phyloP scores from a whole-genome alignment of 2,329 filamentous ascomycete genomes.

The Paecilomyces sp. region DNA sequence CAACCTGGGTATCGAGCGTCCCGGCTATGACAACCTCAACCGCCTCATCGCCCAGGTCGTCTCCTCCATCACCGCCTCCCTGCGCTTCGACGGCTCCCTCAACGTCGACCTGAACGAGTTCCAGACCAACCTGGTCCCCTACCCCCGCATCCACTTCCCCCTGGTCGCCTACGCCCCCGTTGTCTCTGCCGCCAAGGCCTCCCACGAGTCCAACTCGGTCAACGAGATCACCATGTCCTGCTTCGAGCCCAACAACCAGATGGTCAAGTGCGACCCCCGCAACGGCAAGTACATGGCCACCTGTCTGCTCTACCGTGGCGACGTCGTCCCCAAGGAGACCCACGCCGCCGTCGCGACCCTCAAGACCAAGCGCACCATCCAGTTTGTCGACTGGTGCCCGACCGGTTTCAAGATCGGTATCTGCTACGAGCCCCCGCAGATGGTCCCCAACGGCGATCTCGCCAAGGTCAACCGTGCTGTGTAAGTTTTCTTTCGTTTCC shows the following conservation, averaged over 20 bases:
- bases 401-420: conserved; percentile 99
- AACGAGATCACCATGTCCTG: conserved; percentile 98
- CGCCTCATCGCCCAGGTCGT: conserved; percentile 98
- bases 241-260: conserved; percentile 99
- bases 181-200: conserved; percentile 88
- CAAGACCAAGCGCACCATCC: conserved; percentile 98
- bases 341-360: conserved; percentile 88
- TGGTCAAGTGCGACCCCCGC: conserved; percentile 98
- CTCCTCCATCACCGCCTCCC: conserved; percentile 95
- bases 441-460: conserved; percentile 92
- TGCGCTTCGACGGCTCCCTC: conserved; percentile 96
- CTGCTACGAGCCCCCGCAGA: conserved; percentile 96
- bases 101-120: conserved; percentile 99
- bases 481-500: too few relatives aligned
- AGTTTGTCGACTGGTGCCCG: conserved; percentile 99
- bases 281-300: conserved; percentile 99
- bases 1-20: conserved; percentile 94
- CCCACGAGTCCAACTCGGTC: conserved; percentile 96
- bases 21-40: conserved; percentile 98
- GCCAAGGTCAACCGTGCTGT: conserved; percentile 98
- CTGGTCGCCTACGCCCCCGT: conserved; percentile 94
- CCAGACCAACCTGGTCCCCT: conserved; percentile 99
- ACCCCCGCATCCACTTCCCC: conserved; percentile 98
- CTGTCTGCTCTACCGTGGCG: conserved; percentile 94
- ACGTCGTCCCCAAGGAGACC: conserved; percentile 94